These are phyloP conservation scores for Beta vulgaris DNA, from an alignment of 148 eudicot species.

Conservation along the genomic window DNA sequence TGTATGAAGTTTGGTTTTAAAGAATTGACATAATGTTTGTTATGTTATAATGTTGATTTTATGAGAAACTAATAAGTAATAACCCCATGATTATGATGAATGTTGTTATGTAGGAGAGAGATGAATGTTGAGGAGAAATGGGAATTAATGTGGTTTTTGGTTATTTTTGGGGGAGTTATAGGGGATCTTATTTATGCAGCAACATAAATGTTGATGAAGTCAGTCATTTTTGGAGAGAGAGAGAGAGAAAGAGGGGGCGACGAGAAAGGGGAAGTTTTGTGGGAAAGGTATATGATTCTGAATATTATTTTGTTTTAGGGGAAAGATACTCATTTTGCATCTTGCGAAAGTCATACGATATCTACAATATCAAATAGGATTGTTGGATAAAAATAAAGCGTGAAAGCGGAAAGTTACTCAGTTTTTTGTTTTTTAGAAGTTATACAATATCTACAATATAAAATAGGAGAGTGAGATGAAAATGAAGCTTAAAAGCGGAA, in stretches of 20 bases:
- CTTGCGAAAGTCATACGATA: too few relatives aligned
- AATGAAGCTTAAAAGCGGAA: too few relatives aligned
- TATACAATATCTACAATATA: too few relatives aligned
- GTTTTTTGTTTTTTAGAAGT: too few relatives aligned
- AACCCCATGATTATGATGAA: neutral
- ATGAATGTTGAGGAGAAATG: neutral
- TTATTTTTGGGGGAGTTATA: neutral
- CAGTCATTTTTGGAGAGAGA: neutral
- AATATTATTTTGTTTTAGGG: too few relatives aligned
- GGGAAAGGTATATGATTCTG: neutral
- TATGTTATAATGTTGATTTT: neutral
- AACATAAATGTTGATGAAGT: neutral
- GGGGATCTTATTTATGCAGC: neutral
- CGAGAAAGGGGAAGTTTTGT: neutral
- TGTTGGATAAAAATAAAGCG: too few relatives aligned
- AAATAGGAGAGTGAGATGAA: too few relatives aligned
- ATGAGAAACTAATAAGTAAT: neutral
- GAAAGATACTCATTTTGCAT: too few relatives aligned
- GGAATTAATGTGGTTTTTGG: slow-evolving; percentile 13
- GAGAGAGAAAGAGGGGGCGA: neutral
- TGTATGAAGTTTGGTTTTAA: neutral
- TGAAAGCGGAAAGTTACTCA: too few relatives aligned
- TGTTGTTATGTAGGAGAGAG: neutral
- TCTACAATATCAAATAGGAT: too few relatives aligned
- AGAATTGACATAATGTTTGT: neutral